A percentile compares a stretch with the other conserved stretches of the same genome.
phyloP scores from a whole-genome alignment of 2,329 filamentous ascomycete species.

The Diaporthe amygdali region DNA sequence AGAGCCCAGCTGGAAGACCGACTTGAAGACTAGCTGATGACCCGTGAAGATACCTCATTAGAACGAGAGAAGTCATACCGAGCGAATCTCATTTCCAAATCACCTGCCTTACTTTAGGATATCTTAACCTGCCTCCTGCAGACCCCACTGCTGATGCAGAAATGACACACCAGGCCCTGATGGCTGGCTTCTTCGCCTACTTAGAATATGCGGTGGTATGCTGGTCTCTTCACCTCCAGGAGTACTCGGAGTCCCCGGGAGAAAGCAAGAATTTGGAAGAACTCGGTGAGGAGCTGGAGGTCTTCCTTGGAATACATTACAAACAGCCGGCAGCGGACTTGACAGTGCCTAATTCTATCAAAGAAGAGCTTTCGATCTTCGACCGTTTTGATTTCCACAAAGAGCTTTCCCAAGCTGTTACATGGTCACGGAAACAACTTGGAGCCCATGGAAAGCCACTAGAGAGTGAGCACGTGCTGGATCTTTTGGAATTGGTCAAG shows the following conservation, averaged over 20 bases:
- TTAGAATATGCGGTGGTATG: not conserved
- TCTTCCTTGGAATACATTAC: not conserved
- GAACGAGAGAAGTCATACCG: not conserved
- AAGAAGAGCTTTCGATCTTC: not conserved
- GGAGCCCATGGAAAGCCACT: not conserved
- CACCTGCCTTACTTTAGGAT: not conserved
- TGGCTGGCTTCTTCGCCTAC: not conserved
- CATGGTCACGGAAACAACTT: not conserved
- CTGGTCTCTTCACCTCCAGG: not conserved
- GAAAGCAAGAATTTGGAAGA: not conserved
- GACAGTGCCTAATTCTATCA: not conserved
- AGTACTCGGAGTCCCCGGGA: not conserved
- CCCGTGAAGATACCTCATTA: not conserved
- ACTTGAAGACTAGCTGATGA: not conserved
- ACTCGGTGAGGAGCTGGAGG: not conserved
- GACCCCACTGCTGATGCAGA: not conserved
- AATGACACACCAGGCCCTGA: not conserved
- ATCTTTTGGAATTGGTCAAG: not conserved
- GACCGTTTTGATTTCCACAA: not conserved
- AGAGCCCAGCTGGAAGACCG: not conserved
- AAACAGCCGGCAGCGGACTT: not conserved
- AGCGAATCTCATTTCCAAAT: not conserved
- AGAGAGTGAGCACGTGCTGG: conserved; percentile 12
- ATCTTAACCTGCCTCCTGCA: not conserved
- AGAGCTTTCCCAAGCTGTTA: not conserved